phyloP scores from a whole-genome alignment of 2,329 filamentous ascomycete species.

The Colletotrichum gloeosporioides region DNA sequence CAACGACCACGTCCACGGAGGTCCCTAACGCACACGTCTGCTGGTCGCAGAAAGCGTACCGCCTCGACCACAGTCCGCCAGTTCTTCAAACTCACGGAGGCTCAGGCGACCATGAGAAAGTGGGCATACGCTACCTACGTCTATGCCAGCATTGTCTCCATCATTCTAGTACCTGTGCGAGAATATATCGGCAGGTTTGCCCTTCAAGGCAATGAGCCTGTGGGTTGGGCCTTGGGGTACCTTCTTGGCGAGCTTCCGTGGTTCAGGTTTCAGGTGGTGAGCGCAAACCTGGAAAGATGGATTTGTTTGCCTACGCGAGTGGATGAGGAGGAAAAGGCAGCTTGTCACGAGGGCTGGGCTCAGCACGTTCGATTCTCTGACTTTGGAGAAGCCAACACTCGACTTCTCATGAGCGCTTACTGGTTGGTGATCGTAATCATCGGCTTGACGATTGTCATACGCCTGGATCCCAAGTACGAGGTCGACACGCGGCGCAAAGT shows the following conservation, averaged over 20 bases:
- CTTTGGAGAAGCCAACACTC: conserved; percentile 79
- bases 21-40: conserved; percentile 59
- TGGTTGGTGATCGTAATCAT: conserved; percentile 72
- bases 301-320: conserved; percentile 68
- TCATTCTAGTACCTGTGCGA: conserved; percentile 76
- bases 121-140: conserved; percentile 85
- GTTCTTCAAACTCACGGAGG: conserved; percentile 80
- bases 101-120: conserved; percentile 77
- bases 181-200: conserved; percentile 71
- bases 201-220: conserved; percentile 75
- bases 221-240: conserved; percentile 93
- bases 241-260: conserved; percentile 78
- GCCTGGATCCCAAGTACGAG: conserved; percentile 78
- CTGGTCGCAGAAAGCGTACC: conserved; percentile 69
- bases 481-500: conserved; percentile 96
- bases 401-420: conserved; percentile 78
- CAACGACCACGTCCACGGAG: conserved; percentile 33
- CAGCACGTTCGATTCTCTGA: conserved; percentile 67
- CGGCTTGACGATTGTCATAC: conserved; percentile 78
- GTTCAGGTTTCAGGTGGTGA: conserved; percentile 75
- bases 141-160: conserved; percentile 69
- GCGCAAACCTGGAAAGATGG: conserved; percentile 75
- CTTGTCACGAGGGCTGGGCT: conserved; percentile 62
- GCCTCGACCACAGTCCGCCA: conserved; percentile 70
- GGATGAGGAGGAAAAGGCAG: conserved; percentile 31